A percentile compares a stretch with the other conserved stretches of the same genome.
These are phyloP conservation scores for Thermomyces lanuginosus DNA, from an alignment of 2,329 filamentous ascomycete species.

Conservation along the genomic window DNA sequence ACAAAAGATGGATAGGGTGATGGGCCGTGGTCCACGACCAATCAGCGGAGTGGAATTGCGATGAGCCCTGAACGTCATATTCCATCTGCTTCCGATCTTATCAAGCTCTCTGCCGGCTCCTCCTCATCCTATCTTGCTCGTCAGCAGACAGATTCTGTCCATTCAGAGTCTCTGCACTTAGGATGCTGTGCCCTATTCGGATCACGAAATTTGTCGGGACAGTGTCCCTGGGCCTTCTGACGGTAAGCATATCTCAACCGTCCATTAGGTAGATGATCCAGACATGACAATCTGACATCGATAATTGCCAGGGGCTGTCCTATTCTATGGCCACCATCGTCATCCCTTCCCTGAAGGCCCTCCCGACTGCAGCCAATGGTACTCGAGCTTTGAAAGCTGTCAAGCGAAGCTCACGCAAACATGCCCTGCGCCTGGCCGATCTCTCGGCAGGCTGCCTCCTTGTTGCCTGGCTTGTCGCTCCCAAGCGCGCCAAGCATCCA, in stretches of 20 bases:
- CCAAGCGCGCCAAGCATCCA: constrained; percentile 60
- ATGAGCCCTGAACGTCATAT: no score
- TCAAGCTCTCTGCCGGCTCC: no score
- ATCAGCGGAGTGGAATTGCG: no score
- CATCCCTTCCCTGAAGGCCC: constrained; percentile 62
- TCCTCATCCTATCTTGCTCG: no score
- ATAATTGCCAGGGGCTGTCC: constrained; percentile 54
- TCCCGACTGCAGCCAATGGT: constrained; percentile 59
- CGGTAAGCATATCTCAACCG: constrained; percentile 40
- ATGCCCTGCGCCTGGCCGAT: constrained; percentile 50
- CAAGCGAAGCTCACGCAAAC: constrained; percentile 44
- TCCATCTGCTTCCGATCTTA: no score
- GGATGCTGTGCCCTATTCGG: constrained; percentile 55
- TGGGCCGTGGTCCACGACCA: no score
- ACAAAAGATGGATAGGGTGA: no score
- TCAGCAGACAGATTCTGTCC: not conserved
- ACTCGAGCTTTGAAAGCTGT: constrained; percentile 55
- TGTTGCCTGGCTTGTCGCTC: constrained; percentile 62
- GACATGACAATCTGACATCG: constrained; percentile 9
- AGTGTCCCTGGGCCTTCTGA: constrained; percentile 71
- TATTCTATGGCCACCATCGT: constrained; percentile 66
- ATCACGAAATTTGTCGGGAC: constrained; percentile 86
- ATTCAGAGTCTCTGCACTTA: constrained; percentile 9
- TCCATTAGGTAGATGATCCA: no score
- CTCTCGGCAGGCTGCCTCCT: constrained; percentile 57